Conservation (phyloP, 495 filamentous ascomycete species). For the Daldinia loculata region DNA sequence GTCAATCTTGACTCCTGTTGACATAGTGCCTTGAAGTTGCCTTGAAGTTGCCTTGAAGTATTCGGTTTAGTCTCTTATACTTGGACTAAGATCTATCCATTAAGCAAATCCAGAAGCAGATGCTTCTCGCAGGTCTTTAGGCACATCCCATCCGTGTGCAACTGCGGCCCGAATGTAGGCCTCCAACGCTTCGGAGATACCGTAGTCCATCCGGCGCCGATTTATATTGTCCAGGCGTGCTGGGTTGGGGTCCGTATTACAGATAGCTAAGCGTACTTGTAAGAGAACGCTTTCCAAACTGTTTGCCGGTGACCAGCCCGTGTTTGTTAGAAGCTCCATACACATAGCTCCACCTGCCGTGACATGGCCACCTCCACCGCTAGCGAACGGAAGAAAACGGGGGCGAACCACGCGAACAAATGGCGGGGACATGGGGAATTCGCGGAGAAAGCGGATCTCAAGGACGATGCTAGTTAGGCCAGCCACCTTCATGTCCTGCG, state of each 20-base stretch:
- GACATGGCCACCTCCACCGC: slow-evolving; percentile 88
- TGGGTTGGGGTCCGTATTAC: slow-evolving; percentile 70
- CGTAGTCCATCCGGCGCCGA: slow-evolving; percentile 61
- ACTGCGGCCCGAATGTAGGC: slow-evolving; percentile 75
- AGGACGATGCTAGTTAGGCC: slow-evolving; percentile 73
- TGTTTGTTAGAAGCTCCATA: slow-evolving; percentile 88
- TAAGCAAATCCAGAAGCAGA: background rate
- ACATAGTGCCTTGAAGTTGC: background rate
- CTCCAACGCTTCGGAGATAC: slow-evolving; percentile 72
- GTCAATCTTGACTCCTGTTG: background rate
- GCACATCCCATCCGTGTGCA: slow-evolving; percentile 71
- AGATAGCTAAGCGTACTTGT: slow-evolving; percentile 84
- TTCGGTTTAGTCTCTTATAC: background rate
- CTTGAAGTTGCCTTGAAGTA: background rate
- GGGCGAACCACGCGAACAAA: slow-evolving; percentile 88
- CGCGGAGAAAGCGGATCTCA: slow-evolving; percentile 78
- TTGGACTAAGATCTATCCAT: background rate
- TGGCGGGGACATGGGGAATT: slow-evolving; percentile 81
- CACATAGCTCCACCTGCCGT: slow-evolving; percentile 89
- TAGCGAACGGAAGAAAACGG: slow-evolving; percentile 72
- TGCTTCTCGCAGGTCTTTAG: slow-evolving; percentile 49
- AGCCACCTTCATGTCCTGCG: slow-evolving; percentile 73
- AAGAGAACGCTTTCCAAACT: slow-evolving; percentile 82
- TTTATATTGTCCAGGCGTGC: slow-evolving; percentile 65
- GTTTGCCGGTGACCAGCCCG: slow-evolving; percentile 78